A percentile compares a stretch with the other conserved stretches of the same genome.
Conservation (phyloP, 108 stramenopile genomes). For the Pelagomonas calceolata region DNA sequence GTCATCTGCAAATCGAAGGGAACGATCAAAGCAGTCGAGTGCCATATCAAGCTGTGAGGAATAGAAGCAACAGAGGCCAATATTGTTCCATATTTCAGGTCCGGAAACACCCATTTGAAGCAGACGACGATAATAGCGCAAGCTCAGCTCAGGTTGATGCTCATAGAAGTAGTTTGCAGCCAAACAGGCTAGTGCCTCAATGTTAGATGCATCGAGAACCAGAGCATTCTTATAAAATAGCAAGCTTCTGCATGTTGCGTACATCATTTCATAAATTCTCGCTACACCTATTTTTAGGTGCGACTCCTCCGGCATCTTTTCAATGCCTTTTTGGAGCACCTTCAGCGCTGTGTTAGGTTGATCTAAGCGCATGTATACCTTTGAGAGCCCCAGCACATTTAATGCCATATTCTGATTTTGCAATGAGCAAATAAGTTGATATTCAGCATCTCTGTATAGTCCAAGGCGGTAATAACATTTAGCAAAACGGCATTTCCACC, state of each 20-base stretch:
- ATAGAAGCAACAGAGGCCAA: constrained; percentile 51
- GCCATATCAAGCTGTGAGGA: constrained; percentile 52
- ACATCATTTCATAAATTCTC: constrained; percentile 34
- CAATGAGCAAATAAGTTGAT: constrained; percentile 36
- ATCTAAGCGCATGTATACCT: constrained; percentile 47
- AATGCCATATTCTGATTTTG: constrained; percentile 30
- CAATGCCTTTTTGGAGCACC: constrained; percentile 23
- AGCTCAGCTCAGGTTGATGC: constrained; percentile 51
- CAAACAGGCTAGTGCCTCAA: constrained; percentile 47
- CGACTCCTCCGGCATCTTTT: constrained; percentile 27
- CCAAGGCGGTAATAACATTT: constrained; percentile 53
- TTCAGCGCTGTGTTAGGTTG: constrained; percentile 49
- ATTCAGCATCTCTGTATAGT: constrained; percentile 46
- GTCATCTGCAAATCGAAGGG: constrained; percentile 34
- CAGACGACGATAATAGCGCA: constrained; percentile 46
- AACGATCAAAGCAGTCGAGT: constrained; percentile 45
- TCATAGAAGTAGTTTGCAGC: constrained; percentile 51
- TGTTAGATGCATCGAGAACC: constrained; percentile 32
- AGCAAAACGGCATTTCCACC: constrained; percentile 47
- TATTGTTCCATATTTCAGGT: constrained; percentile 50
- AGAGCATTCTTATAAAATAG: constrained; percentile 13
- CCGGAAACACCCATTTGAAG: constrained; percentile 45
- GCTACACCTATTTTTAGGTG: constrained; percentile 35
- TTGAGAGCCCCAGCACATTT: constrained; percentile 40
- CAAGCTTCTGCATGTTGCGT: too few species aligned